Evolutionary conservation across 768 basidiomycete species (phyloP).

Genomic region (Macrolepiota albuminosa): DNA sequence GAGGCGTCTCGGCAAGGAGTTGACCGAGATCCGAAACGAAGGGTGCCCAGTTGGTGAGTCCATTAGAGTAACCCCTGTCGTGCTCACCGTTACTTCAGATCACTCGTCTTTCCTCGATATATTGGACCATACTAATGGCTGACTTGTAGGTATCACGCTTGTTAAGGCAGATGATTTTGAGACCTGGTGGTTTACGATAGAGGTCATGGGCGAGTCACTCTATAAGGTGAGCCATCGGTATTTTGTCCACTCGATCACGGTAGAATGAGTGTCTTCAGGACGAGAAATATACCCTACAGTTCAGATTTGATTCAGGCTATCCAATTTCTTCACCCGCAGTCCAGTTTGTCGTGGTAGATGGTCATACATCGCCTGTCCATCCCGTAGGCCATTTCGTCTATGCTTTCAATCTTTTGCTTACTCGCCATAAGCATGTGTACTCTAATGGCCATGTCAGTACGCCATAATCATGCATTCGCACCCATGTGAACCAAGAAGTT

Average conservation of each 20-base stretch:
- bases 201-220: conserved; percentile 79
- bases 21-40: conserved; percentile 59
- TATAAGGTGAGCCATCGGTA: conserved; percentile 49
- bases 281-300: conserved; percentile 74
- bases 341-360: conserved; percentile 70
- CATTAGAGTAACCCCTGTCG: neutral
- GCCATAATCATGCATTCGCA: neutral
- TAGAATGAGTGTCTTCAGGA: conserved; percentile 36
- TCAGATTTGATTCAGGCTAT: conserved; percentile 77
- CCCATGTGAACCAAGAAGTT: neutral
- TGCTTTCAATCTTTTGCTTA: conserved; percentile 7
- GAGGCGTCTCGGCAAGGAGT: conserved; percentile 66
- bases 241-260: neutral
- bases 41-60: conserved; percentile 61
- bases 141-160: conserved; percentile 61
- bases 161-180: conserved; percentile 72
- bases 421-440: conserved; percentile 65
- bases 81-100: neutral
- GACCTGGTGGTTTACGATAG: conserved; percentile 74
- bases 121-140: conserved; percentile 5
- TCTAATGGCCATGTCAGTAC: conserved; percentile 76
- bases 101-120: neutral
- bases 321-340: conserved; percentile 88
- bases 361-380: conserved; percentile 66
- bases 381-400: conserved; percentile 48